Evolutionary conservation across 2,329 filamentous ascomycete species (phyloP).

Genomic region (Pseudogymnoascus sp.): DNA sequence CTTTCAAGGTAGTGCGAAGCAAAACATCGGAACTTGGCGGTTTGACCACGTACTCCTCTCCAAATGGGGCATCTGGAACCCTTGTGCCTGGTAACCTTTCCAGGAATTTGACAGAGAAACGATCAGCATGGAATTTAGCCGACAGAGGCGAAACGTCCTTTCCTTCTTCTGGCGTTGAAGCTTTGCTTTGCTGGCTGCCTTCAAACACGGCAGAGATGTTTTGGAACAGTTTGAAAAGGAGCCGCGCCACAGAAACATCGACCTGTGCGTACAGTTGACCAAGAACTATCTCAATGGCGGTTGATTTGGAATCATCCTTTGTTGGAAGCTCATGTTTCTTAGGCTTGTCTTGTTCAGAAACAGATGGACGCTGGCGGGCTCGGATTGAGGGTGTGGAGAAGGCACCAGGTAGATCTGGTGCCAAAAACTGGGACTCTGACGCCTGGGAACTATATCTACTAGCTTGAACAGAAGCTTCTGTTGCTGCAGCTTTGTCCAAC

Average conservation of each 20-base stretch:
- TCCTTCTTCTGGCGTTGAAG: background rate
- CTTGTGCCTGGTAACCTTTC: conserved; percentile 25
- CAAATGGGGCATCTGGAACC: conserved; percentile 13
- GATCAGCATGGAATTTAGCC: conserved; percentile 20
- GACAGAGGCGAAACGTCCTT: conserved; percentile 11
- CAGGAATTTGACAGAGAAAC: conserved; percentile 26
- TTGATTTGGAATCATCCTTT: conserved; percentile 14
- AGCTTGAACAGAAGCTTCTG: background rate
- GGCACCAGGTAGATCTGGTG: conserved; percentile 51
- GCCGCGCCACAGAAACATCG: conserved; percentile 28
- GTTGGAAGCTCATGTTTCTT: conserved; percentile 1
- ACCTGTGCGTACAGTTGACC: conserved; percentile 25
- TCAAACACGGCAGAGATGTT: conserved; percentile 15
- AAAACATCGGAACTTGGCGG: conserved; percentile 23
- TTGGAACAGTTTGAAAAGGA: conserved; percentile 25
- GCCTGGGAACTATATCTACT: conserved; percentile 12
- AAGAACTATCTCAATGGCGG: conserved; percentile 23
- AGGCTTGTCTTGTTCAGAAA: conserved; percentile 13
- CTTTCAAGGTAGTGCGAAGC: conserved; percentile 22
- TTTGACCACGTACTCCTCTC: conserved; percentile 2
- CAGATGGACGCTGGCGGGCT: conserved; percentile 14
- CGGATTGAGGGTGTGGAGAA: conserved; percentile 42
- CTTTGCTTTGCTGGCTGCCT: background rate
- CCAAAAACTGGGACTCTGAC: conserved; percentile 27
- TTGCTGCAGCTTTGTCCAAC: conserved; percentile 8